Evolutionary conservation across 2,329 filamentous ascomycete genomes (phyloP), one percentile per base, ranked within the genome.

Genomic region (Alternaria sp.): DNA sequence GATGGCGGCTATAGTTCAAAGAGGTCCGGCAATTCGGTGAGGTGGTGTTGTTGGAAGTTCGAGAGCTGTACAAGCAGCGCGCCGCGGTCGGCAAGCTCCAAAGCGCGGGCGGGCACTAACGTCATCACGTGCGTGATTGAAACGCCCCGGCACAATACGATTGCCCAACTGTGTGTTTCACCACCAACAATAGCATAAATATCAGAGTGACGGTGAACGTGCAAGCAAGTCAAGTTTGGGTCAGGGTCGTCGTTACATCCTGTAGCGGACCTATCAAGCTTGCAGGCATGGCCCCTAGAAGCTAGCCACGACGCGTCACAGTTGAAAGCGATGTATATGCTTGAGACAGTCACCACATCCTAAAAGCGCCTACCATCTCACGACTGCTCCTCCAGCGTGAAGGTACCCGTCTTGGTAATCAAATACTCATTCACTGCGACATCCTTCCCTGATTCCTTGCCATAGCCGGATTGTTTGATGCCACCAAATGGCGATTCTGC

Each of bases 401-500:
- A 79, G 0, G 88, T 90, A 9, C 88, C 88, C 0, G 88, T 90
- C 82, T 90, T 90, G 12, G 86, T 88, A 47, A 90, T 85, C 70
- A 88, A 63, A 69, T 89, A 90, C 74, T 90, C 88, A 47, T 85
- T 82, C 20, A 90, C 84, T 4, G 88, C 88, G 53, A 90, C 88
- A 66, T 90, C 87, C 77, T 89, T 90, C 15, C 89, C 89, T 30
- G 84, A 87, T 74, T 90, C 89, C 76, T 91, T 90, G 21, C 89
- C 89, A 73, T 90, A 90, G 0, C 89, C 89, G 6, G 85, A 88
- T 72, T 90, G 87, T 80, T 90, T 90, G 71, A 90, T 89, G 3
- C 89, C 89, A 18, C 89, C 89, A 71, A 91, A 91, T 3, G 89
- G 89, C 21, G 86, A 86, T 73, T 91, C 89, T 0, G 88, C 88